Conservation (phyloP, 768 basidiomycete species). For the Suillus americanus region DNA sequence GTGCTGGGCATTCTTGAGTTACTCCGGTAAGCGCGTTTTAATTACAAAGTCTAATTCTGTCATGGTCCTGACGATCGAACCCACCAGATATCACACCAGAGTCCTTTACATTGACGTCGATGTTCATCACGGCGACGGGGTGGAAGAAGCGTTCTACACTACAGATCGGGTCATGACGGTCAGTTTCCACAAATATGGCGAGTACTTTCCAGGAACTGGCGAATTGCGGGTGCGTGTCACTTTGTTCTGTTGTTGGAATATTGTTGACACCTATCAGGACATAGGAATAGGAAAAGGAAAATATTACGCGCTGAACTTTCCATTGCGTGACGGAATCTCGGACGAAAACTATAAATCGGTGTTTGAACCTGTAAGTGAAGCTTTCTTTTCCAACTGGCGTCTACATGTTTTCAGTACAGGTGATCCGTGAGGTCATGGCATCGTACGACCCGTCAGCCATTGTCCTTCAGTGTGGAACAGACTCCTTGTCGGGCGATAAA, state of each 20-base stretch:
- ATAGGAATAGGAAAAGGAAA: slow-evolving; percentile 93
- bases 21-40: slow-evolving; percentile 54
- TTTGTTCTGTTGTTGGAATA: slow-evolving; percentile 6
- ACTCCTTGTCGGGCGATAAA: slow-evolving; percentile 95
- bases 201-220: slow-evolving; percentile 99
- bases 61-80: not conserved
- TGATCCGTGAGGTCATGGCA: slow-evolving; percentile 92
- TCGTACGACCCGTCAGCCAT: slow-evolving; percentile 93
- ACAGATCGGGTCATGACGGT: slow-evolving; percentile 99
- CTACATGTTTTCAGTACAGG: slow-evolving; percentile 44
- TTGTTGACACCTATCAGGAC: slow-evolving; percentile 52
- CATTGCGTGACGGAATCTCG: slow-evolving; percentile 89
- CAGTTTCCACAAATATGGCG: slow-evolving; percentile 98
- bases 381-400: not conserved
- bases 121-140: slow-evolving; percentile 98
- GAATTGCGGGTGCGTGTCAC: slow-evolving; percentile 71
- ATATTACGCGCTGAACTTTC: slow-evolving; percentile 92
- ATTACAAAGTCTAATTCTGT: not conserved
- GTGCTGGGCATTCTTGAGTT: slow-evolving; percentile 96
- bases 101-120: slow-evolving; percentile 99
- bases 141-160: slow-evolving; percentile 99
- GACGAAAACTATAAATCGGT: slow-evolving; percentile 95
- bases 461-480: slow-evolving; percentile 96
- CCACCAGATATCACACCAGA: slow-evolving; percentile 78
- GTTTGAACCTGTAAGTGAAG: slow-evolving; percentile 81